Percentiles rank a stretch among this genome's conserved stretches.
phyloP scores from a whole-genome alignment of 176 grass and related monocot species.

The Bromus sterilis region DNA sequence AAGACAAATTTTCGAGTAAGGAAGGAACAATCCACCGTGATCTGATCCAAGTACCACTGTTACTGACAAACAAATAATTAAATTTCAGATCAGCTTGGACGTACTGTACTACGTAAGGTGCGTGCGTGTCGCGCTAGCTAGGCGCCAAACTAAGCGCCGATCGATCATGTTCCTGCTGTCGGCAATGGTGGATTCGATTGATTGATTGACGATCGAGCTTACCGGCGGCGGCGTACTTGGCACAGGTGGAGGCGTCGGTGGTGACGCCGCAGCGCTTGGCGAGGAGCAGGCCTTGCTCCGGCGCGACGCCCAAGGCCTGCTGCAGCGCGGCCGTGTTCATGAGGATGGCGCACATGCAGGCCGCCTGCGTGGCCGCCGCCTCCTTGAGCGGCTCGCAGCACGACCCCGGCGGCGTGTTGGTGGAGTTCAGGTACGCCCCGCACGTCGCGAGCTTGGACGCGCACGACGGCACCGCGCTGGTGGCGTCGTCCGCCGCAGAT shows the following conservation, averaged over 20 bases:
- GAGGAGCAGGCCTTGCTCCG: constrained; percentile 40
- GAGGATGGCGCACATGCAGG: constrained; percentile 56
- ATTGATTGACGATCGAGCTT: background rate
- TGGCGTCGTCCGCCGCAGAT: background rate
- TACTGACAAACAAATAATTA: background rate
- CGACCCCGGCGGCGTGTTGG: constrained; percentile 26
- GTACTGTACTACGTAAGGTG: no score
- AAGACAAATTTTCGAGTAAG: constrained; percentile 13
- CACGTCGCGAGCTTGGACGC: constrained; percentile 44
- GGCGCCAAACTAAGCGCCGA: background rate
- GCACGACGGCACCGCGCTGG: constrained; percentile 36
- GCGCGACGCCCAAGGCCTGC: constrained; percentile 38
- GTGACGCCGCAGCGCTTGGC: constrained; percentile 57
- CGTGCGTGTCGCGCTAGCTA: background rate
- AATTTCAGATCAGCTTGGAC: background rate
- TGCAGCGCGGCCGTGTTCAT: constrained; percentile 48
- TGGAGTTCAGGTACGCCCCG: constrained; percentile 53
- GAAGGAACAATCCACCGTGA: background rate
- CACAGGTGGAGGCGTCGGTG: constrained; percentile 38
- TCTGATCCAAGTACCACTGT: background rate
- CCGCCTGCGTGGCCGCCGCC: constrained; percentile 53
- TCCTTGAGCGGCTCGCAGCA: constrained; percentile 64
- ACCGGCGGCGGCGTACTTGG: constrained; percentile 24
- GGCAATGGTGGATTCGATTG: background rate
- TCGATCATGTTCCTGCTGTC: background rate